Evolutionary conservation across 805 yeast genomes (phyloP).

Genomic region (Hanseniaspora vineae): DNA sequence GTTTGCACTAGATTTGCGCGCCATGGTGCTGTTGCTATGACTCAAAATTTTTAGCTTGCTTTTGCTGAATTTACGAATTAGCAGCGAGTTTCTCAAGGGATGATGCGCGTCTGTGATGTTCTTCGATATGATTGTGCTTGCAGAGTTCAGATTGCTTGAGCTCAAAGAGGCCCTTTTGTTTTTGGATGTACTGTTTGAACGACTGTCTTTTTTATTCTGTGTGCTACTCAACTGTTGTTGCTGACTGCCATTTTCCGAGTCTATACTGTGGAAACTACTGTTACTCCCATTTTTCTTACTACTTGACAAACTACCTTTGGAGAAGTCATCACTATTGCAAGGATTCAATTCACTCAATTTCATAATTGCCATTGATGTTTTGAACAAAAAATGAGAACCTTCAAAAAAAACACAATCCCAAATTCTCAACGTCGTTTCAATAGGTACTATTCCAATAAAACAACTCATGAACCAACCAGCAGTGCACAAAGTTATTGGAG

Average conservation of each 20-base stretch:
- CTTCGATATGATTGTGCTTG: too few relatives aligned
- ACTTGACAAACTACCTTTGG: too few relatives aligned
- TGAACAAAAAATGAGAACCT: conserved; percentile 75
- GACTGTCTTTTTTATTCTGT: neutral
- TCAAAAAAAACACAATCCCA: conserved; percentile 96
- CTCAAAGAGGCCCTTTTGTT: too few relatives aligned
- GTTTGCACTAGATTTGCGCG: neutral
- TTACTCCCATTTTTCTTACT: too few relatives aligned
- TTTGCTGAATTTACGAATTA: neutral
- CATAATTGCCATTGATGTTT: conserved; percentile 69
- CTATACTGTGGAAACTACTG: too few relatives aligned
- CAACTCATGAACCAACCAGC: conserved; percentile 98
- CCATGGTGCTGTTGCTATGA: too few relatives aligned
- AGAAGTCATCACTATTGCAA: conserved; percentile 14
- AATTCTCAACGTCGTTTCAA: conserved; percentile 74
- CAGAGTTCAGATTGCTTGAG: too few relatives aligned
- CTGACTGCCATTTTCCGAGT: neutral
- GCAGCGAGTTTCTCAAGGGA: neutral
- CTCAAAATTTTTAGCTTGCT: neutral
- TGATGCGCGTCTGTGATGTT: too few relatives aligned
- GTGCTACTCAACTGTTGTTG: neutral
- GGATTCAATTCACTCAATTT: conserved; percentile 57
- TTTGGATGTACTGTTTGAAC: neutral
- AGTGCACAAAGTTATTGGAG: conserved; percentile 86
- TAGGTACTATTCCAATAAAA: conserved; percentile 83